phyloP scores from a whole-genome alignment of 768 basidiomycete genomes.

The Kondoa subrosea region DNA sequence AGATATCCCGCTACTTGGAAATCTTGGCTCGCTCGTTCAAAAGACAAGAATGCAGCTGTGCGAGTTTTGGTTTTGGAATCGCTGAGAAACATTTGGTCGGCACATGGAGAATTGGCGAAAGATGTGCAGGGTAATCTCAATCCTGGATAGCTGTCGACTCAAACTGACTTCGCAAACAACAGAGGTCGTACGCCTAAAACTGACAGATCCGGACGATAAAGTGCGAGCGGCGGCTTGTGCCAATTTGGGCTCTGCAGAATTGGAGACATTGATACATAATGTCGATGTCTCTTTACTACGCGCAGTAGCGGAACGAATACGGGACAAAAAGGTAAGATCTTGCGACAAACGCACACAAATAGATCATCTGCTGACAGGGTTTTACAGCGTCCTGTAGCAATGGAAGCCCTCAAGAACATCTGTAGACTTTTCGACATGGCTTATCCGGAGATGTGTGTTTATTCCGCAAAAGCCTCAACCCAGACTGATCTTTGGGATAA shows the following conservation, averaged over 20 bases:
- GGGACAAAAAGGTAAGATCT: slow-evolving; percentile 62
- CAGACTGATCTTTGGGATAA: slow-evolving; percentile 31
- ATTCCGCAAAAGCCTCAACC: slow-evolving; percentile 9
- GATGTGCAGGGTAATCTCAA: slow-evolving; percentile 52
- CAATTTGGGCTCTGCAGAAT: slow-evolving; percentile 66
- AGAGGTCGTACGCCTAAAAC: slow-evolving; percentile 49
- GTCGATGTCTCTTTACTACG: slow-evolving; percentile 49
- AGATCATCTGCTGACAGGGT: neutral
- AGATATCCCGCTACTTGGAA: slow-evolving; percentile 75
- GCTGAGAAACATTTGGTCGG: slow-evolving; percentile 44
- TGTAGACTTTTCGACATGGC: slow-evolving; percentile 65
- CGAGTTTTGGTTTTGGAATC: slow-evolving; percentile 65
- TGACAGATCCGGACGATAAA: slow-evolving; percentile 77
- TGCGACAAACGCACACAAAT: too few relatives aligned
- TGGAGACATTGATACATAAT: slow-evolving; percentile 73
- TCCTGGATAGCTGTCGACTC: neutral
- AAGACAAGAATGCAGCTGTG: slow-evolving; percentile 55
- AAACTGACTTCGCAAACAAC: neutral
- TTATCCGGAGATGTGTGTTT: slow-evolving; percentile 69
- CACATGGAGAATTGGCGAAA: slow-evolving; percentile 50
- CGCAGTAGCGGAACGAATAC: slow-evolving; percentile 49
- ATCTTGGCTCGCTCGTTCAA: slow-evolving; percentile 59
- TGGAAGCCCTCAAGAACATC: slow-evolving; percentile 57
- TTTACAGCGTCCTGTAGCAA: slow-evolving; percentile 32
- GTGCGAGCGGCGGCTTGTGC: slow-evolving; percentile 71